phyloP scores from a whole-genome alignment of 164 flowering plant genomes.

The Chimonanthus salicifolius region DNA sequence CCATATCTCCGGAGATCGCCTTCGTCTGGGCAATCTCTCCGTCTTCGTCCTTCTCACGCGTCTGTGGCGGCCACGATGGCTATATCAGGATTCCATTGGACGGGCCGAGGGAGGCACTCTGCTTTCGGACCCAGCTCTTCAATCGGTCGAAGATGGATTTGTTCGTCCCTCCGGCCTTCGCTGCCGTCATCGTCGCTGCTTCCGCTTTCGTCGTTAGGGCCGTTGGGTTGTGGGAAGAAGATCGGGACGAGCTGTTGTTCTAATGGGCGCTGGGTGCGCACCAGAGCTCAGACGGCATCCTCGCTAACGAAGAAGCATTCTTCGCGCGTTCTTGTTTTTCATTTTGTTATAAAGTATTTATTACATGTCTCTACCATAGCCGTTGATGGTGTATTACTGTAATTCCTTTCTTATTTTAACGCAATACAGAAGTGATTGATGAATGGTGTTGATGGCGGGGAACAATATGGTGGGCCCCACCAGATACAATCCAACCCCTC shows the following conservation, averaged over 20 bases:
- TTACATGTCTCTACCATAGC: too few species aligned
- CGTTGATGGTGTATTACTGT: too few species aligned
- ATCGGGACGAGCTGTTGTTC: background rate
- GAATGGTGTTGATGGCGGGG: too few species aligned
- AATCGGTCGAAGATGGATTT: constrained; percentile 36
- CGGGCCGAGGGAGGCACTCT: constrained; percentile 42
- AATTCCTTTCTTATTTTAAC: too few species aligned
- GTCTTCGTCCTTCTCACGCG: constrained; percentile 20
- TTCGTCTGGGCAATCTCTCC: constrained; percentile 31
- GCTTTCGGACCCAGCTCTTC: constrained; percentile 47
- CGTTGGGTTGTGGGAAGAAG: constrained; percentile 37
- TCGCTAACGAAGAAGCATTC: too few species aligned
- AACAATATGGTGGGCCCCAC: too few species aligned
- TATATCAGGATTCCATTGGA: constrained; percentile 48
- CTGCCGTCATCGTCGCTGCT: constrained; percentile 49
- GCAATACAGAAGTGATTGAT: too few species aligned
- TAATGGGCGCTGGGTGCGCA: too few species aligned
- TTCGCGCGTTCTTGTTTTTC: too few species aligned
- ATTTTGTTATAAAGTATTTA: too few species aligned
- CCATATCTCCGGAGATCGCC: constrained; percentile 33
- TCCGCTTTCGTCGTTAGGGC: constrained; percentile 53
- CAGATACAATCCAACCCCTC: too few species aligned
- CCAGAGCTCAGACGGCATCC: too few species aligned
- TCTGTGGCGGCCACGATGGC: constrained; percentile 5
- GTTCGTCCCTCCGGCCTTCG: constrained; percentile 63